Conservation (phyloP, 805 yeast genomes). For the Pichia californica region DNA sequence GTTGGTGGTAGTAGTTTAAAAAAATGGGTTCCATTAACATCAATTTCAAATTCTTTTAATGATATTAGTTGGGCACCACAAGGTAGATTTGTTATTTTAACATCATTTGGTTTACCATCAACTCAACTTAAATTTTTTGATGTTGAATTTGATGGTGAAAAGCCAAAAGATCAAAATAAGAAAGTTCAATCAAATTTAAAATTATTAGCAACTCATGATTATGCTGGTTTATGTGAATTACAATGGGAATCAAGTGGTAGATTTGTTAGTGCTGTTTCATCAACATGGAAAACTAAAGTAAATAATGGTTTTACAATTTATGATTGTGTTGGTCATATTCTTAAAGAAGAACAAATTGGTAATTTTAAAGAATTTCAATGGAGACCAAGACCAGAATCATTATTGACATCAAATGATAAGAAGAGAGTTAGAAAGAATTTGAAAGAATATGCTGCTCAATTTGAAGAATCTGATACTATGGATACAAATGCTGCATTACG, state of each 20-base stretch:
- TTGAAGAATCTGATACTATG: constrained; percentile 93
- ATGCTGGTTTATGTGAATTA: constrained; percentile 72
- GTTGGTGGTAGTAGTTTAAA: constrained; percentile 32
- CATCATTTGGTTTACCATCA: constrained; percentile 33
- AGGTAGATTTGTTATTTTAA: constrained; percentile 73
- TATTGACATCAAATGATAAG: constrained; percentile 69
- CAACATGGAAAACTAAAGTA: constrained; percentile 73
- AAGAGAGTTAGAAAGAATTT: constrained; percentile 88
- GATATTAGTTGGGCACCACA: constrained; percentile 78
- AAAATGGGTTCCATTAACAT: constrained; percentile 45
- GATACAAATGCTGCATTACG: constrained; percentile 89
- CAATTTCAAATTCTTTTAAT: constrained; percentile 53
- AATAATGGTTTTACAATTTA: constrained; percentile 89
- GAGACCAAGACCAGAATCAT: constrained; percentile 93
- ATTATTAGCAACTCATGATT: constrained; percentile 56
- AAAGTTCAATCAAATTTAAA: constrained; percentile 54
- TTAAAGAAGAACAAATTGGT: constrained; percentile 72
- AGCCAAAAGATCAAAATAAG: constrained; percentile 34
- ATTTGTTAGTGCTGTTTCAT: constrained; percentile 81
- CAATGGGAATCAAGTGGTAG: constrained; percentile 97
- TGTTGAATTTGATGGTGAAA: constrained; percentile 69
- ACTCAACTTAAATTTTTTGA: constrained; percentile 84
- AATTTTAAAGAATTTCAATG: constrained; percentile 85
- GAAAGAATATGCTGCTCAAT: constrained; percentile 84
- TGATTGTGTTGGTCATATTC: constrained; percentile 72